Conservation (phyloP, 2,329 filamentous ascomycete species). For the Plenodomus tracheiphilus region DNA sequence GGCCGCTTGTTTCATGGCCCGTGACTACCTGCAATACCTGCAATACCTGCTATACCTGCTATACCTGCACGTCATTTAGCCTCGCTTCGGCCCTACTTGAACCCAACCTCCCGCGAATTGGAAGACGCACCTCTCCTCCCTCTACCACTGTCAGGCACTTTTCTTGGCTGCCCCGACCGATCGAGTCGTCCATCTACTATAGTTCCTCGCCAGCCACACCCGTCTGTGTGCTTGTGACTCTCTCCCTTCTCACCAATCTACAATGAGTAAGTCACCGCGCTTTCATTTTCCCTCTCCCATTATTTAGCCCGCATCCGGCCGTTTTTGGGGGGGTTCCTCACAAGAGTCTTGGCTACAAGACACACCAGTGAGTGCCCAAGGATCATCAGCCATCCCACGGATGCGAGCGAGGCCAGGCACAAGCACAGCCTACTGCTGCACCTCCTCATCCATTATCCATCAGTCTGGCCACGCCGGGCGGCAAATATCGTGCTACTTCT, state of each 20-base stretch:
- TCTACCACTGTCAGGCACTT: neutral
- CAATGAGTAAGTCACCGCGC: neutral
- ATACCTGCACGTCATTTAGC: neutral
- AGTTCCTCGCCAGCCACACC: neutral
- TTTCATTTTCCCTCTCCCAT: neutral
- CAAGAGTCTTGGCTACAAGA: neutral
- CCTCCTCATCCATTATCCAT: neutral
- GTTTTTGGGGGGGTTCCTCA: too few relatives aligned
- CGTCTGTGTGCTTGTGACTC: neutral
- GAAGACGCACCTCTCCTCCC: neutral
- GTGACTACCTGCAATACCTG: too few relatives aligned
- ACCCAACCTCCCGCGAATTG: neutral
- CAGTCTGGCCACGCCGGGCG: neutral
- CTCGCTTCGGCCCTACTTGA: neutral
- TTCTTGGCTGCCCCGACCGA: neutral
- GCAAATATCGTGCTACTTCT: neutral
- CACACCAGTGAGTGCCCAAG: neutral
- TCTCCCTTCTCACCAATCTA: neutral
- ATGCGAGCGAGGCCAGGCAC: neutral
- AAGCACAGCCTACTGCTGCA: neutral
- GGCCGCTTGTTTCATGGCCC: too few relatives aligned
- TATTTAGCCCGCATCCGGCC: neutral
- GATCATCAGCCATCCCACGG: neutral
- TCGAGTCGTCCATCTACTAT: neutral
- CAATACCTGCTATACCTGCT: too few relatives aligned